phyloP scores from a whole-genome alignment of 495 filamentous ascomycete genomes.

The Talaromyces proteolyticus region DNA sequence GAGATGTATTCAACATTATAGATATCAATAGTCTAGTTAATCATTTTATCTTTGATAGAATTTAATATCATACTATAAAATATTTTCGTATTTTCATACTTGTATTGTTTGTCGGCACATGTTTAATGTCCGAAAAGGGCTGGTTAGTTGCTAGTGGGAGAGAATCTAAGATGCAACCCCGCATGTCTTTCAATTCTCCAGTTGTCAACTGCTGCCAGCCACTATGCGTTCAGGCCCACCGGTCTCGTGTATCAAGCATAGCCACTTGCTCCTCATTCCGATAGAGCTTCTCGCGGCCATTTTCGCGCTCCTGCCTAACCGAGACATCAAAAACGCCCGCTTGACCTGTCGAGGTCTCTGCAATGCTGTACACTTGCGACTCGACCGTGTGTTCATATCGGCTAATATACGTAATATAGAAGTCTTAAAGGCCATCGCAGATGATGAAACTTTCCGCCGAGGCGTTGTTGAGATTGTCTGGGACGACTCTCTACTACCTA shows the following conservation, averaged over 20 bases:
- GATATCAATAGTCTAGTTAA: too few species aligned
- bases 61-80: too few species aligned
- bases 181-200: not conserved
- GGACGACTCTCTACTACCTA: slow-evolving; percentile 16
- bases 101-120: too few species aligned
- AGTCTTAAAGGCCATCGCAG: slow-evolving; percentile 20
- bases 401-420: slow-evolving; percentile 16
- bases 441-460: slow-evolving; percentile 14
- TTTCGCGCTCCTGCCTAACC: slow-evolving; percentile 9
- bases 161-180: too few species aligned
- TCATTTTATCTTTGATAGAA: too few species aligned
- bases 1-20: too few species aligned
- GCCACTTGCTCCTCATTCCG: not conserved
- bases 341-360: slow-evolving; percentile 12
- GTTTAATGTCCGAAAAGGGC: too few species aligned
- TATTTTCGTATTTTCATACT: too few species aligned
- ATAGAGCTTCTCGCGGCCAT: not conserved
- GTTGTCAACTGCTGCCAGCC: too few species aligned
- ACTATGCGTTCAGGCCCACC: not conserved
- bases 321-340: slow-evolving; percentile 20
- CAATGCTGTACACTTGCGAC: slow-evolving; percentile 10
- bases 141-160: too few species aligned
- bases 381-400: slow-evolving; percentile 19
- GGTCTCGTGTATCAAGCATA: not conserved
- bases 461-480: slow-evolving; percentile 19